These are phyloP conservation scores for Artemisia tridentata DNA, from an alignment of 129 eudicot genomes.

Conservation along the genomic window DNA sequence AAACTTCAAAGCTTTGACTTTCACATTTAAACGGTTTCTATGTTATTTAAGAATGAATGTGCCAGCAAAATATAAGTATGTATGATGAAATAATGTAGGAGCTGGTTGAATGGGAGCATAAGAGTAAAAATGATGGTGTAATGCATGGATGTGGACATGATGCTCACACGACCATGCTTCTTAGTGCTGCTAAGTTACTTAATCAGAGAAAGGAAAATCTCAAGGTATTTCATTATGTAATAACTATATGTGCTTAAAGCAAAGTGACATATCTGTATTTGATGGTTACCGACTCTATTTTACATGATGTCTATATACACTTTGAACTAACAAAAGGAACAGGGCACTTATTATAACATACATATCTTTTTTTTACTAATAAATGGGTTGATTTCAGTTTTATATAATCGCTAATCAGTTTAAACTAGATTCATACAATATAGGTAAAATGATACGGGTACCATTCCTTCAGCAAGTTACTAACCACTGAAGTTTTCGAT, in stretches of 20 bases:
- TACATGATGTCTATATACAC: background rate
- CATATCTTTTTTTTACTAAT: no score
- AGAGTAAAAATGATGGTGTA: constrained; percentile 74
- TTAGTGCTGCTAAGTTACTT: constrained; percentile 91
- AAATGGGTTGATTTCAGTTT: no score
- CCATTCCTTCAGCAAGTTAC: background rate
- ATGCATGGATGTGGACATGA: constrained; percentile 97
- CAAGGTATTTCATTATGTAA: constrained; percentile 40
- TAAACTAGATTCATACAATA: no score
- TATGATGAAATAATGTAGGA: constrained; percentile 43
- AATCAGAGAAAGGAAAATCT: constrained; percentile 65
- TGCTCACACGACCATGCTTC: constrained; percentile 93
- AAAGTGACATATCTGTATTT: no score
- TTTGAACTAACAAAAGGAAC: background rate
- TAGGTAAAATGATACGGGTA: no score
- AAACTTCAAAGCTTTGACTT: background rate
- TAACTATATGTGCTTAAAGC: background rate
- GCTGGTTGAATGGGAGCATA: constrained; percentile 89
- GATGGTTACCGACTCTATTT: background rate
- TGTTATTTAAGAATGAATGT: background rate
- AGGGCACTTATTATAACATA: background rate
- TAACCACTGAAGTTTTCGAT: background rate
- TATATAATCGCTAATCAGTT: no score
- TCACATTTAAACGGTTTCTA: background rate
- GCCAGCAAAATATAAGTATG: background rate